phyloP scores from a whole-genome alignment of 2,329 filamentous ascomycete species.

The Fusarium concolor region DNA sequence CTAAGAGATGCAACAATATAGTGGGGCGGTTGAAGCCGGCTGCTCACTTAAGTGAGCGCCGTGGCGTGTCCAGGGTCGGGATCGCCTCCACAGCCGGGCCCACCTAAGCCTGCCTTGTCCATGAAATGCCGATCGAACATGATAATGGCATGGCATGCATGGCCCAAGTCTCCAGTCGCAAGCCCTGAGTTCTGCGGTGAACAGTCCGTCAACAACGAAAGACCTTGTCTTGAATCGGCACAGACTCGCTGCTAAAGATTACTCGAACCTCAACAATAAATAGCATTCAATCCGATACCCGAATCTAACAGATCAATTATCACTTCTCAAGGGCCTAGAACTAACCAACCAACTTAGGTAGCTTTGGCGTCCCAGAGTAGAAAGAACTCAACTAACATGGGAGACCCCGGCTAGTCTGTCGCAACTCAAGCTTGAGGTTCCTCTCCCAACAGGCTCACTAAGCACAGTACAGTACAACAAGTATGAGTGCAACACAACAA shows the following conservation, averaged over 20 bases:
- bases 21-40: constrained; percentile 23
- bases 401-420: constrained; percentile 14
- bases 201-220: constrained; percentile 10
- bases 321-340: constrained; percentile 31
- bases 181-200: constrained; percentile 41
- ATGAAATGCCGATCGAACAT: constrained; percentile 40
- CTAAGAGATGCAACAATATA: constrained; percentile 5
- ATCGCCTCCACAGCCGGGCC: constrained; percentile 41
- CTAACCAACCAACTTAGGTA: constrained; percentile 13
- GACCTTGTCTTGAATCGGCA: not conserved
- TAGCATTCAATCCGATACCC: not conserved
- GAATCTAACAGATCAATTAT: constrained; percentile 7
- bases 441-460: not conserved
- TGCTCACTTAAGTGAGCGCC: constrained; percentile 7
- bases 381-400: constrained; percentile 11
- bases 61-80: constrained; percentile 30
- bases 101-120: constrained; percentile 37
- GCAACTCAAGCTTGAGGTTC: constrained; percentile 6
- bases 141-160: constrained; percentile 34
- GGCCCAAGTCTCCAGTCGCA: constrained; percentile 18
- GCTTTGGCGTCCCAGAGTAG: not conserved
- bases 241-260: not conserved
- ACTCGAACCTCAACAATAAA: not conserved
- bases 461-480: not conserved
- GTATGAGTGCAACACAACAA: not conserved